Evolutionary conservation across 352 stramenopile species (phyloP), one percentile per base, ranked within the genome.

Genomic region (Pythium rhizo-oryzae): DNA sequence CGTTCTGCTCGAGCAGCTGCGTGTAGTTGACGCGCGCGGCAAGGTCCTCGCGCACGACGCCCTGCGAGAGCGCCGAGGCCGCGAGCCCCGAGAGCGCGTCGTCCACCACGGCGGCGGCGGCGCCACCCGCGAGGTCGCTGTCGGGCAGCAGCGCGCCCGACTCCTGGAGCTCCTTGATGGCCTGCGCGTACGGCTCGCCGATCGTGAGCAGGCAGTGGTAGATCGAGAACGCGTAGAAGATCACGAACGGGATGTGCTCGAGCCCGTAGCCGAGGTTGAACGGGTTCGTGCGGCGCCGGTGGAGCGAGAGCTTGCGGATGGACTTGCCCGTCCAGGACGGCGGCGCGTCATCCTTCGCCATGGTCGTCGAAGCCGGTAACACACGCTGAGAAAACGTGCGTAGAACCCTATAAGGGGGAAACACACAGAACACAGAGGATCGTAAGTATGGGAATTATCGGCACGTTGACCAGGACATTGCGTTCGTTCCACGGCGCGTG

Each of bases 91-190:
- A 56, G 23, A 88, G 58, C 25, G 69, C 69, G 1, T 72, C 76
- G 35, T 85, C 80, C 12, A 73, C 77, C n/a, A 80, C 75, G 15
- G 75, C 58, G 16, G 28, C 28, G 28, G 28, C 28, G 41, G 15
- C 41, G 12, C 35, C 8, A 15, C 41, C 53, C 54, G 28, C 63
- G 6, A 56, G 51, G 43, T 74, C 70, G 37, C 67, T 67, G 19
- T 75, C 76, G 5, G 76, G 71, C 21, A 89, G 68, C 30, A 88
- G 56, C 18, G 84, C 67, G n/a, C 84, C 84, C 0, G 78, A 62
- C 39, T 90, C 84, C 62, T 94, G 77, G 50, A 91, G 70, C 59
- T 94, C 86, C 51, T 73, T 77, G 57, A 94, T 90, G 46, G 84
- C 87, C 53, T 93, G 85, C 59, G 74, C 71, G 56, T 84, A 84